A percentile compares a stretch with the other conserved stretches of the same genome.
Conservation (phyloP, 257 asterid genomes). For the Thymus mandschuricus region DNA sequence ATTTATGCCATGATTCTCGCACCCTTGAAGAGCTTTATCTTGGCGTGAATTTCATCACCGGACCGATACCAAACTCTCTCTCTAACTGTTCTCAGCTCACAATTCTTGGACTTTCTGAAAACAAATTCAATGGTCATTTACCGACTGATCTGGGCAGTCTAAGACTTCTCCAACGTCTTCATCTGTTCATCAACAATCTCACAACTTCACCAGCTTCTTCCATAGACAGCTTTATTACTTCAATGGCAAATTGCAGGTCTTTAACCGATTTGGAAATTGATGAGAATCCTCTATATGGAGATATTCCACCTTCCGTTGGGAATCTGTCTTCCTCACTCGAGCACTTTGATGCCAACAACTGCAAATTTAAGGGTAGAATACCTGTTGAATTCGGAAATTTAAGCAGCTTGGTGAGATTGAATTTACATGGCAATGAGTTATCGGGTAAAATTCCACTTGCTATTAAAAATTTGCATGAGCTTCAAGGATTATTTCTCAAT, state of each 20-base stretch:
- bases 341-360: background rate
- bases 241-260: constrained; percentile 38
- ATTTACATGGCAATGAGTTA: constrained; percentile 13
- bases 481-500: constrained; percentile 21
- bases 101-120: background rate
- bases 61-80: constrained; percentile 36
- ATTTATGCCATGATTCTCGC: background rate
- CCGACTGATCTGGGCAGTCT: constrained; percentile 36
- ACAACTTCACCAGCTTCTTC: background rate
- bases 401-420: constrained; percentile 12
- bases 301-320: constrained; percentile 36
- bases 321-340: constrained; percentile 35
- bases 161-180: constrained; percentile 17
- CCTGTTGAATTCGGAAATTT: constrained; percentile 13
- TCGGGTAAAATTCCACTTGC: constrained; percentile 24
- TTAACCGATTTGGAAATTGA: constrained; percentile 1
- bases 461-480: constrained; percentile 9
- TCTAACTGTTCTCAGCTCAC: constrained; percentile 41
- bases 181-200: constrained; percentile 25
- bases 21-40: constrained; percentile 13
- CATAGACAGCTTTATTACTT: constrained; percentile 30
- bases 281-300: constrained; percentile 27
- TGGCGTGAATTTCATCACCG: constrained; percentile 4
- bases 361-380: background rate
- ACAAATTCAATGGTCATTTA: constrained; percentile 15